Conservation (phyloP, 2,329 filamentous ascomycete genomes). For the Pyricularia sp. region DNA sequence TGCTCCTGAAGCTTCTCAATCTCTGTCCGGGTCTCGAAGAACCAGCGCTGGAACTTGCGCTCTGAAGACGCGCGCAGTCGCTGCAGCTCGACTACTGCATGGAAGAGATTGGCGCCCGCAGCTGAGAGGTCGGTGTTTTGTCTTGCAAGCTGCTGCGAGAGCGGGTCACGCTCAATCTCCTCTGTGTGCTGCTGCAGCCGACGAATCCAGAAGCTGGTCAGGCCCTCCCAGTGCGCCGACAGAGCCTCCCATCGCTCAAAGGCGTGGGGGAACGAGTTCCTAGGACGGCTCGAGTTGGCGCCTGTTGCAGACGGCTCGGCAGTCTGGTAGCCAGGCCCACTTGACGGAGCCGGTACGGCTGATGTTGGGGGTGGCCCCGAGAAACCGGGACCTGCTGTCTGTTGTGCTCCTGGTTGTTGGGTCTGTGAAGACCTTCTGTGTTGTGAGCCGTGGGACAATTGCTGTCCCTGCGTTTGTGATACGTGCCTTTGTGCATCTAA, state of each 20-base stretch:
- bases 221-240: conserved; percentile 94
- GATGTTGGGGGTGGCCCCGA: conserved; percentile 5
- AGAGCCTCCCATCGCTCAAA: conserved; percentile 97
- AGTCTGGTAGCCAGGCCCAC: conserved; percentile 12
- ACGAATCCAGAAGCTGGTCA: conserved; percentile 96
- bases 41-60: conserved; percentile 97
- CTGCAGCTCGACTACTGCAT: conserved; percentile 93
- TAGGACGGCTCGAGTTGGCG: conserved; percentile 26
- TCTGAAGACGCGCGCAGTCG: conserved; percentile 89
- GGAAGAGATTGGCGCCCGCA: conserved; percentile 92
- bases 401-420: conserved; percentile 1
- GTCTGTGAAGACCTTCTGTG: conserved; percentile 7
- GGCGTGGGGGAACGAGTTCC: conserved; percentile 83
- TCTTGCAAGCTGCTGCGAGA: conserved; percentile 80
- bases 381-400: conserved; percentile 4
- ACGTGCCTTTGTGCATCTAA: neutral
- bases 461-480: conserved; percentile 3
- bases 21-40: conserved; percentile 86
- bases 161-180: conserved; percentile 70
- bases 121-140: conserved; percentile 97
- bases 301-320: conserved; percentile 22
- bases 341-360: neutral
- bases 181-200: conserved; percentile 84
- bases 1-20: conserved; percentile 78
- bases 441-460: conserved; percentile 1